Evolutionary conservation across 1,139 yeast species (phyloP).

Genomic region (Fermentozyma sake): DNA sequence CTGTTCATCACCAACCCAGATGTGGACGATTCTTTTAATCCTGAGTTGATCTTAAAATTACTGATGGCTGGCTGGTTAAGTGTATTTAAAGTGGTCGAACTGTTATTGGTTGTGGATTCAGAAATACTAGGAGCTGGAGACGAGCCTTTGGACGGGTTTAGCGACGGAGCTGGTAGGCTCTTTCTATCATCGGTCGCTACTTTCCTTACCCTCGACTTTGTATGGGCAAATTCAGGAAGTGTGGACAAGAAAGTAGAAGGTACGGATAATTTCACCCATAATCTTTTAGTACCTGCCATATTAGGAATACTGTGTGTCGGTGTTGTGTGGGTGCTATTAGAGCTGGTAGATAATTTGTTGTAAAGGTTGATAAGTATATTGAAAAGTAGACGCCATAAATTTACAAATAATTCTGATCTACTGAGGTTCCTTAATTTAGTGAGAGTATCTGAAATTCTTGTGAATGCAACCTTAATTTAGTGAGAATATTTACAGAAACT

Average conservation of each 20-base stretch:
- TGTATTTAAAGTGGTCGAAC: too few species aligned
- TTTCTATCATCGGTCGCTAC: constrained; percentile 25
- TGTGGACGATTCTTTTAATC: constrained; percentile 39
- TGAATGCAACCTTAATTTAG: too few species aligned
- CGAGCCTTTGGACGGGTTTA: constrained; percentile 15
- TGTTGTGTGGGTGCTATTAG: too few species aligned
- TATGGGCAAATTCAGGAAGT: constrained; percentile 32
- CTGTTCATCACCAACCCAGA: constrained; percentile 41
- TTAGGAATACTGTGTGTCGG: too few species aligned
- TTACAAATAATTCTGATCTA: too few species aligned
- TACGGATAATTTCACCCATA: constrained; percentile 30
- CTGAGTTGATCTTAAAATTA: constrained; percentile 34
- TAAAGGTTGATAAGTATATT: too few species aligned
- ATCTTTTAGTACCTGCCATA: constrained; percentile 33
- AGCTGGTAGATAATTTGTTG: too few species aligned
- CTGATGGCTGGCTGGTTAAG: constrained; percentile 9
- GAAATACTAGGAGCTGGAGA: constrained; percentile 21
- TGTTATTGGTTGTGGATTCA: constrained; percentile 8
- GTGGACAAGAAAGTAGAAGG: constrained; percentile 27
- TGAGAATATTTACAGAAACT: too few species aligned
- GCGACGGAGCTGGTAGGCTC: constrained; percentile 11
- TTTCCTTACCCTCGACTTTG: constrained; percentile 30
- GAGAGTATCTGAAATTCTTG: too few species aligned
- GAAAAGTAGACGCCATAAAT: too few species aligned
- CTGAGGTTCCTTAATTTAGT: too few species aligned